Evolutionary conservation across 2,329 filamentous ascomycete genomes (phyloP).

Genomic region (Fusarium tricinctum): DNA sequence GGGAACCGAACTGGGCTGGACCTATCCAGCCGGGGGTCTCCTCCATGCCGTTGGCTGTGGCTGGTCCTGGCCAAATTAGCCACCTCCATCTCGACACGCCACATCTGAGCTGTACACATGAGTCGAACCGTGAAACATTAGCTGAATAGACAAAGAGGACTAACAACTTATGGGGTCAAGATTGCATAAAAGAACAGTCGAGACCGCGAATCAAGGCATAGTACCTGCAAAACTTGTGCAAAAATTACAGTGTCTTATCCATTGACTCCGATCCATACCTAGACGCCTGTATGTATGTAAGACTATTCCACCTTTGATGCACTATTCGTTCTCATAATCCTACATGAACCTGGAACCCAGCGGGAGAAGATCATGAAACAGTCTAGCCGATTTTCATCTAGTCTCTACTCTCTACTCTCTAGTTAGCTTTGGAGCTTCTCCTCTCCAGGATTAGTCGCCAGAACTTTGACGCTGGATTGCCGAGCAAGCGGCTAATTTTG

Average conservation of each 20-base stretch:
- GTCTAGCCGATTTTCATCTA: conserved; percentile 22
- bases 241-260: conserved; percentile 5
- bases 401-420: conserved; percentile 16
- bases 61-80: conserved; percentile 29
- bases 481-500: conserved; percentile 4
- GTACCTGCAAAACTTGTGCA: background rate
- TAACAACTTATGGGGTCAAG: conserved; percentile 15
- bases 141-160: conserved; percentile 4
- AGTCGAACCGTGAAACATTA: conserved; percentile 38
- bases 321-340: conserved; percentile 13
- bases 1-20: conserved; percentile 36
- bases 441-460: conserved; percentile 16
- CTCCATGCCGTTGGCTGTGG: conserved; percentile 35
- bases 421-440: conserved; percentile 6
- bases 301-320: conserved; percentile 19
- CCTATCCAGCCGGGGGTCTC: conserved; percentile 26
- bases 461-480: conserved; percentile 9
- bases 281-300: conserved; percentile 33
- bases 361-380: conserved; percentile 29
- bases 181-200: conserved; percentile 3
- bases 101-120: conserved; percentile 29
- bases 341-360: conserved; percentile 19
- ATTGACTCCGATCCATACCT: conserved; percentile 20
- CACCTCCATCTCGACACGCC: conserved; percentile 33
- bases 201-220: background rate